Percentiles rank a stretch among this genome's conserved stretches.
Evolutionary conservation across 1,284 basidiomycete species (phyloP).

Genomic region (Pulchroboletus neoregius): DNA sequence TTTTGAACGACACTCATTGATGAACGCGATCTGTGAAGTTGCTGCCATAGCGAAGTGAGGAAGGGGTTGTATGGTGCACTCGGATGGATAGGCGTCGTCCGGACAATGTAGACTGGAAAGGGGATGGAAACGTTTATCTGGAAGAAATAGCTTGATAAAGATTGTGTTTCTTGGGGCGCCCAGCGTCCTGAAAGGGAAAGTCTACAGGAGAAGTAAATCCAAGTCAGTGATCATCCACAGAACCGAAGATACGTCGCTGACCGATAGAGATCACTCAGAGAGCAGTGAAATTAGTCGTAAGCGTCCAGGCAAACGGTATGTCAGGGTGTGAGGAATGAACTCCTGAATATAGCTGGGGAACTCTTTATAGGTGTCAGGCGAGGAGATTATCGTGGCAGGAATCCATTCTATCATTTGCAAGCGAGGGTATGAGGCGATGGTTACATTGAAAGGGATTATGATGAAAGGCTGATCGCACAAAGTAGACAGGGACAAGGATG

Average conservation of each 20-base stretch:
- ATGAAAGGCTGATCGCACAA: slow-evolving; percentile 23
- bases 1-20: slow-evolving; percentile 6
- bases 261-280: slow-evolving; percentile 4
- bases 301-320: slow-evolving; percentile 15
- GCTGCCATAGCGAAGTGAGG: slow-evolving; percentile 7
- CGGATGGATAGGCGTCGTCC: background rate
- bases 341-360: background rate
- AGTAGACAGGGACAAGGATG: slow-evolving; percentile 14
- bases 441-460: slow-evolving; percentile 13
- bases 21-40: slow-evolving; percentile 1
- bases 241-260: slow-evolving; percentile 7
- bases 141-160: background rate
- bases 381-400: background rate
- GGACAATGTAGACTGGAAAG: background rate
- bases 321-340: background rate
- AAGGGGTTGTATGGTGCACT: background rate
- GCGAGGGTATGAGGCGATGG: slow-evolving; percentile 7
- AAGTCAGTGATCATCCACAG: slow-evolving; percentile 2
- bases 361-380: slow-evolving; percentile 18
- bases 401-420: background rate
- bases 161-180: background rate
- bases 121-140: background rate
- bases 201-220: background rate
- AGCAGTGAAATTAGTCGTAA: slow-evolving; percentile 2
- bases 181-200: background rate